Evolutionary conservation across 2,329 filamentous ascomycete genomes (phyloP), one percentile per base, ranked within the genome.

Genomic region (Ilyonectria mors-panacis): DNA sequence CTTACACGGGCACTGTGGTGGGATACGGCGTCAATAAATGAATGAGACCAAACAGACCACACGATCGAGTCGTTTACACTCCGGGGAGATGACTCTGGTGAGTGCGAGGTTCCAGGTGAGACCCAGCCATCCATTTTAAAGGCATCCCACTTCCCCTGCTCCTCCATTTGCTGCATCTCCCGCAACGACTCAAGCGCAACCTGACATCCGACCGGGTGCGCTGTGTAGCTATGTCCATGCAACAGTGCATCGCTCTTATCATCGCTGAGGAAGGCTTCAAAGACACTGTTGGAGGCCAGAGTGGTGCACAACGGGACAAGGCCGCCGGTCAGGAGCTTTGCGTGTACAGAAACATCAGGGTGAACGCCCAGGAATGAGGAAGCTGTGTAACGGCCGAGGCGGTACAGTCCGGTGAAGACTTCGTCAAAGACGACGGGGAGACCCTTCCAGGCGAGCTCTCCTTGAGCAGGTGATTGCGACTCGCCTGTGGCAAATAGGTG

Each of bases 181-280:
- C 80, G 77, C 9, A 97, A 78, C 1, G 89, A 91, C 57, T 89
- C 88, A n/a, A 92, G 84, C 0, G 92, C 94, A 0, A 97, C 93
- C 50, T 92, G 88, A 73, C 93, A 97, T 0, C 94, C 94, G 1
- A 96, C 87, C 0, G 94, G 87, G 78, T 97, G 93, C 0, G 94
- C 94, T 0, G 94, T 97, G 80, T 97, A 97, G 78, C 93, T 95
- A 77, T 97, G 94, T 0, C 94, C 94, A 73, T 97, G 94, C 4
- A 97, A 83, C 6, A 97, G 81, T 0, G 94, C 94, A 71, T 95
- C 93, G 0, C 88, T 89, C 81, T 96, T 97, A 55, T 94, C 90
- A 1, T 88, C 84, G 59, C 91, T 91, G 13, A 88, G 82, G 76
- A 97, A 97, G 0, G 89, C 88, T 1, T 88, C 76, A 78, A 94